Evolutionary conservation across 371 early-diverging fungal species (phyloP).

Genomic region (Mortierella sp.): DNA sequence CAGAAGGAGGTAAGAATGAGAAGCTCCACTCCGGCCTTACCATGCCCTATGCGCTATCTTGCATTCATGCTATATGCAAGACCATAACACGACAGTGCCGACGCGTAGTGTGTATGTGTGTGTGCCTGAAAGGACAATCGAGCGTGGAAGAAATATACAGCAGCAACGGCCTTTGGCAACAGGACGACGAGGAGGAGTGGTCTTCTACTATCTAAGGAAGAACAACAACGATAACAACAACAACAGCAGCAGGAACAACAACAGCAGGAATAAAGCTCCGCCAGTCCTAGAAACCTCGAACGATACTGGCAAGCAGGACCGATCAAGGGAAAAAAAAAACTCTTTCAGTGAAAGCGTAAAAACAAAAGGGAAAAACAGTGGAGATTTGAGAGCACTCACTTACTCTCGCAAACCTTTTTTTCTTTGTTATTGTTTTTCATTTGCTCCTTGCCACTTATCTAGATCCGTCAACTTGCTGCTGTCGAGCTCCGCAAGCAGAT

Average conservation of each 20-base stretch:
- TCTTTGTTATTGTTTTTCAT: background rate
- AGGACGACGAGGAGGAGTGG: background rate
- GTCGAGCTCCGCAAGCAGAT: slow-evolving; percentile 90
- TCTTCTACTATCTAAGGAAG: background rate
- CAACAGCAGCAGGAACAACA: background rate
- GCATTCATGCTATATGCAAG: background rate
- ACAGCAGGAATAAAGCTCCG: background rate
- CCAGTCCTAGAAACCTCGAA: background rate
- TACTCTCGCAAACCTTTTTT: slow-evolving; percentile 12
- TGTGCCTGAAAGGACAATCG: background rate
- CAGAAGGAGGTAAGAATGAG: slow-evolving; percentile 59
- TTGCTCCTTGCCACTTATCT: background rate
- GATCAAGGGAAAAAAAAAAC: background rate
- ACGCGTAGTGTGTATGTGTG: background rate
- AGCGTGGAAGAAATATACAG: background rate
- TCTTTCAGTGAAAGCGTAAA: background rate
- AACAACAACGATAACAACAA: background rate
- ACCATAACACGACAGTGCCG: background rate
- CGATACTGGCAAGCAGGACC: background rate
- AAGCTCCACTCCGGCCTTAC: background rate
- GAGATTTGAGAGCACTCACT: slow-evolving; percentile 8
- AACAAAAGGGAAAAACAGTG: background rate
- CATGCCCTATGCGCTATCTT: background rate
- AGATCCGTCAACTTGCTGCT: slow-evolving; percentile 88
- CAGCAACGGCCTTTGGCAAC: background rate